phyloP scores from a whole-genome alignment of 176 grass and related monocot species.

The Canna indica region DNA sequence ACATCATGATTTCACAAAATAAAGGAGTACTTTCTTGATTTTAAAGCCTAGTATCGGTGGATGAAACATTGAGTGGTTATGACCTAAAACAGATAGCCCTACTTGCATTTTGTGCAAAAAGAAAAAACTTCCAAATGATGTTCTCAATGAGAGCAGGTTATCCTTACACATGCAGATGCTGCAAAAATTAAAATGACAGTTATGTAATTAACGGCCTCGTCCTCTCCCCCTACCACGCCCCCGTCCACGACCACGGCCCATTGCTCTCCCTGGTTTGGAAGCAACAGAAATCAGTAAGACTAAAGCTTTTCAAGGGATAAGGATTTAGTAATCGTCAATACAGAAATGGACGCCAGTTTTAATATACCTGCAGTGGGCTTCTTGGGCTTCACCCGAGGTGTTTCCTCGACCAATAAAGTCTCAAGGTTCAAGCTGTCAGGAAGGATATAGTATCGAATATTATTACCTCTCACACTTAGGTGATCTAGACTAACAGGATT shows the following conservation, averaged over 20 bases:
- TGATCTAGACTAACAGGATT: slow-evolving; percentile 62
- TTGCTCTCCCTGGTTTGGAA: slow-evolving; percentile 42
- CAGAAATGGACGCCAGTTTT: too few relatives aligned
- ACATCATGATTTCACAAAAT: too few relatives aligned
- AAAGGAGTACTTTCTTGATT: too few relatives aligned
- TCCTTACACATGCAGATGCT: slow-evolving; percentile 17
- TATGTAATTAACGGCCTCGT: slow-evolving; percentile 32
- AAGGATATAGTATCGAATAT: slow-evolving; percentile 66
- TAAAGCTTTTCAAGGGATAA: too few relatives aligned
- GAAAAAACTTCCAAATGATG: background rate
- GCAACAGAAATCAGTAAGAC: too few relatives aligned
- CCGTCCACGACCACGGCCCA: slow-evolving; percentile 56
- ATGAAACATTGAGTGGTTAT: too few relatives aligned
- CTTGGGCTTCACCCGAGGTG: slow-evolving; percentile 65
- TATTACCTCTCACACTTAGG: slow-evolving; percentile 68
- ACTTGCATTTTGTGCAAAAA: background rate
- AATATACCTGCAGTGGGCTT: slow-evolving; percentile 54
- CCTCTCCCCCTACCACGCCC: slow-evolving; percentile 57
- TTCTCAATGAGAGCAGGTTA: slow-evolving; percentile 14
- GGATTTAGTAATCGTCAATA: too few relatives aligned
- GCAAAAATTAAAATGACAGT: slow-evolving; percentile 25
- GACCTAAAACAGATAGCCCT: background rate
- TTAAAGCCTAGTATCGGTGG: too few relatives aligned
- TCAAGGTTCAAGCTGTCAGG: slow-evolving; percentile 78
- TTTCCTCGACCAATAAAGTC: slow-evolving; percentile 68